phyloP scores from a whole-genome alignment of 441 rosid genomes.

The Viola pubescens region DNA sequence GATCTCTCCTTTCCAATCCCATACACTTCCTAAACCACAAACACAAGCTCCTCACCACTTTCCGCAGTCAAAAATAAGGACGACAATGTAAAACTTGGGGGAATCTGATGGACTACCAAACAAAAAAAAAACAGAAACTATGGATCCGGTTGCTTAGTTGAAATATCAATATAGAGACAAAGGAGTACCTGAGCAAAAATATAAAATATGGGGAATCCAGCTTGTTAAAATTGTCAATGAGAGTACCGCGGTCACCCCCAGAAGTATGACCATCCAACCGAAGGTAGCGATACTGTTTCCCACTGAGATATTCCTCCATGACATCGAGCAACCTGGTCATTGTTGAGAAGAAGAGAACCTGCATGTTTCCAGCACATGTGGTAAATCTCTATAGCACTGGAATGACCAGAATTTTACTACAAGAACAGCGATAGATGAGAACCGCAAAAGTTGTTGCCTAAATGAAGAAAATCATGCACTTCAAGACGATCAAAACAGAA shows the following conservation, averaged over 20 bases:
- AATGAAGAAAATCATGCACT: slow-evolving; percentile 7
- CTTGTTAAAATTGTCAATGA: slow-evolving; percentile 66
- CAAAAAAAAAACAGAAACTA: too few relatives aligned
- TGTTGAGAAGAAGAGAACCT: slow-evolving; percentile 96
- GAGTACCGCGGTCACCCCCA: slow-evolving; percentile 88
- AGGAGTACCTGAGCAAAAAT: slow-evolving; percentile 73
- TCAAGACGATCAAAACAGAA: background rate
- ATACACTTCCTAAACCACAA: too few relatives aligned
- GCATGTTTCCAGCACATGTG: slow-evolving; percentile 19
- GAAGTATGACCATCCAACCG: slow-evolving; percentile 94
- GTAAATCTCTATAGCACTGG: slow-evolving; percentile 6
- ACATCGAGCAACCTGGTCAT: slow-evolving; percentile 97
- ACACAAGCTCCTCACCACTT: too few relatives aligned
- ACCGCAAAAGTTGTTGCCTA: background rate
- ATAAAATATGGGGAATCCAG: slow-evolving; percentile 71
- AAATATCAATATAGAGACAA: background rate
- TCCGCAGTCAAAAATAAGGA: too few relatives aligned
- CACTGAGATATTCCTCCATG: slow-evolving; percentile 84
- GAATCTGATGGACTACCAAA: too few relatives aligned
- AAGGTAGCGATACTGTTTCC: slow-evolving; percentile 72
- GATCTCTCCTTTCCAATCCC: too few relatives aligned
- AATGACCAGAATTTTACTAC: background rate
- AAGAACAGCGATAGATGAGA: background rate
- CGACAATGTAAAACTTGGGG: too few relatives aligned
- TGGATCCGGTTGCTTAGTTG: background rate